Evolutionary conservation across 106 monocot species (phyloP), one percentile per base, ranked within the genome.

Genomic region (Phalaenopsis equestris): DNA sequence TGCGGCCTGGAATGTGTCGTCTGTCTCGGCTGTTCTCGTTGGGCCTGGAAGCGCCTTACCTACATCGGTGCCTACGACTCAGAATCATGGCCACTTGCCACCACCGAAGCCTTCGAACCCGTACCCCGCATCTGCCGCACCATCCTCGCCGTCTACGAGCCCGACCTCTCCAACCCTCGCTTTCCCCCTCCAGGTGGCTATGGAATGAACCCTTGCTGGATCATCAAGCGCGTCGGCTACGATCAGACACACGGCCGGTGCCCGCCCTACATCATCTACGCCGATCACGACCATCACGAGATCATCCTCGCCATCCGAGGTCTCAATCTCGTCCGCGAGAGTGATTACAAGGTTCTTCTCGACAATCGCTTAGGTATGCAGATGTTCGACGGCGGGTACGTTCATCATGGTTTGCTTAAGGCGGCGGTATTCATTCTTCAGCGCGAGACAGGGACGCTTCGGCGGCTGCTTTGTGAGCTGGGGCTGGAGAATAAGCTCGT

Each of bases 11-110:
- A 90, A 82, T 92, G 92, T 84, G 92, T 88, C 77, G 72, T 92
- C 24, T 92, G 92, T 80, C 43, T 92, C 3, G 92, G 92, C 80
- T 92, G 89, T 84, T 56, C 83, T n/a, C 87, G 89, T 38, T 92
- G 89, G 92, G 87, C 86, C 3, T 92, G 89, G 89, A 87, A 88
- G 84, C 87, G 92, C 48, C 80, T 87, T 81, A 90, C 92, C 79
- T 90, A 90, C 87, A 73, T 86, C 73, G 92, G 92, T 75, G 41
- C 81, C 84, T 86, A 89, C 84, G 92, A 92, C 84, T 87, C 86
- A 76, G 92, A 86, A 64, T 55, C 89, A 6, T 92, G 92, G 92
- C 82, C 92, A 6, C 76, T 75, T 30, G 86, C 87, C 77, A 30
- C 75, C 73, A 56, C 86, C 39, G 84, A 75, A 18, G 89, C 86